Conservation (phyloP, 2,329 filamentous ascomycete genomes). For the Colletotrichum sp. region DNA sequence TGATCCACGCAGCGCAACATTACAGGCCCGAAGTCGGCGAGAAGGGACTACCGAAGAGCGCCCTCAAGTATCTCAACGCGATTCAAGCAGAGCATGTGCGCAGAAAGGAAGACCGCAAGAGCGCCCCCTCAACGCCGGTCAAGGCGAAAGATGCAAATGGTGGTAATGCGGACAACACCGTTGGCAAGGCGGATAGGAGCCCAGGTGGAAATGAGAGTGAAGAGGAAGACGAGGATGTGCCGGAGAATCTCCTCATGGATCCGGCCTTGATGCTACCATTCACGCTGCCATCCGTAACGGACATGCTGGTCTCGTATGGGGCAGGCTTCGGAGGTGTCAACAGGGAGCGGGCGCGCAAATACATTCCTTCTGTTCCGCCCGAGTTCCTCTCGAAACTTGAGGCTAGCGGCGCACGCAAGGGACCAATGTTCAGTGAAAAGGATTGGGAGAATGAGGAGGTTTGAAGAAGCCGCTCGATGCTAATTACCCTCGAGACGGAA, state of each 20-base stretch:
- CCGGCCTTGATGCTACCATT: slow-evolving; percentile 94
- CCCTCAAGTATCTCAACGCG: slow-evolving; percentile 82
- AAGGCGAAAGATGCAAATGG: slow-evolving; percentile 43
- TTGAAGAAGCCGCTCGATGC: slow-evolving; percentile 25
- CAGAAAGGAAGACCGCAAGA: slow-evolving; percentile 59
- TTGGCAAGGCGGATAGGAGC: slow-evolving; percentile 46
- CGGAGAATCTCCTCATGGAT: slow-evolving; percentile 81
- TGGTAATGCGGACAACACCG: slow-evolving; percentile 46
- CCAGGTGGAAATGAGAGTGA: slow-evolving; percentile 29
- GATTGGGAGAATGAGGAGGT: slow-evolving; percentile 73
- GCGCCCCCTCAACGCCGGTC: slow-evolving; percentile 50
- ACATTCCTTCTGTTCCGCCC: slow-evolving; percentile 92
- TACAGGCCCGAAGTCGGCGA: slow-evolving; percentile 96
- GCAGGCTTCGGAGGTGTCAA: slow-evolving; percentile 94
- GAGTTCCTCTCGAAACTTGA: slow-evolving; percentile 93
- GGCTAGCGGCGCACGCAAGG: slow-evolving; percentile 52
- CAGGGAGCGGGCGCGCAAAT: slow-evolving; percentile 89
- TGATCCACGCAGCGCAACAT: slow-evolving; percentile 90
- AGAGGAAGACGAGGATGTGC: slow-evolving; percentile 68
- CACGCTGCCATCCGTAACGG: slow-evolving; percentile 91
- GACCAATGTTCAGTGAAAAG: slow-evolving; percentile 65
- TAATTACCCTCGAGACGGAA: neutral
- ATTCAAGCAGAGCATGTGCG: slow-evolving; percentile 77
- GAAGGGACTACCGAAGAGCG: slow-evolving; percentile 86
- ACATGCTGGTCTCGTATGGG: slow-evolving; percentile 96